These are phyloP conservation scores for Monosporascus ibericus DNA, from an alignment of 2,329 filamentous ascomycete genomes.

Conservation along the genomic window DNA sequence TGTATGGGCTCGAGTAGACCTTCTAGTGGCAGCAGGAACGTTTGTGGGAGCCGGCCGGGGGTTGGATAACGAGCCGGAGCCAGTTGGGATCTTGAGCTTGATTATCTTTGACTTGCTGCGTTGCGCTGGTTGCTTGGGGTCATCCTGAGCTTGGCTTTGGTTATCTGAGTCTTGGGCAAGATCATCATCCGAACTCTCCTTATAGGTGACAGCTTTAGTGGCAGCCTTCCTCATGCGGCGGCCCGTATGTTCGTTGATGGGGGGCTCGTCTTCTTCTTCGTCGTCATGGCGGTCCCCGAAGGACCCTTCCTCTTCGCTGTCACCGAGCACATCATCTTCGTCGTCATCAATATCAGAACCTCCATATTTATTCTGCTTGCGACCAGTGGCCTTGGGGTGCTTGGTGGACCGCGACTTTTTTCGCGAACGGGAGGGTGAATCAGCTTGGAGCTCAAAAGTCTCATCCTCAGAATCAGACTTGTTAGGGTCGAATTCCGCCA, in stretches of 20 bases:
- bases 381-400: slow-evolving; percentile 20
- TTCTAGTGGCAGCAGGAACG: slow-evolving; percentile 29
- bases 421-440: slow-evolving; percentile 25
- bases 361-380: slow-evolving; percentile 35
- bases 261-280: slow-evolving; percentile 30
- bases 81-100: slow-evolving; percentile 33
- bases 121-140: slow-evolving; percentile 19
- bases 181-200: slow-evolving; percentile 36
- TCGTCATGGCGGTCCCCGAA: slow-evolving; percentile 39
- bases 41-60: slow-evolving; percentile 1
- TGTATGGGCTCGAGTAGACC: slow-evolving; percentile 47
- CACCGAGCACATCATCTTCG: slow-evolving; percentile 46
- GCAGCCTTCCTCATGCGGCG: slow-evolving; percentile 40
- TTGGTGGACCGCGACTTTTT: slow-evolving; percentile 37
- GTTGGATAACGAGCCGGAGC: slow-evolving; percentile 9
- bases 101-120: slow-evolving; percentile 32
- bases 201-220: slow-evolving; percentile 38
- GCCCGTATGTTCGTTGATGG: slow-evolving; percentile 34
- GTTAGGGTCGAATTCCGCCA: slow-evolving; percentile 53
- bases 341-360: slow-evolving; percentile 60
- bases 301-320: slow-evolving; percentile 46
- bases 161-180: slow-evolving; percentile 28
- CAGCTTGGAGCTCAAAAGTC: slow-evolving; percentile 52
- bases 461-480: slow-evolving; percentile 61
- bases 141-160: slow-evolving; percentile 28